Percentiles rank a stretch among this genome's conserved stretches.
Conservation (phyloP, 2,329 filamentous ascomycete species). For the Phialophora expanda region DNA sequence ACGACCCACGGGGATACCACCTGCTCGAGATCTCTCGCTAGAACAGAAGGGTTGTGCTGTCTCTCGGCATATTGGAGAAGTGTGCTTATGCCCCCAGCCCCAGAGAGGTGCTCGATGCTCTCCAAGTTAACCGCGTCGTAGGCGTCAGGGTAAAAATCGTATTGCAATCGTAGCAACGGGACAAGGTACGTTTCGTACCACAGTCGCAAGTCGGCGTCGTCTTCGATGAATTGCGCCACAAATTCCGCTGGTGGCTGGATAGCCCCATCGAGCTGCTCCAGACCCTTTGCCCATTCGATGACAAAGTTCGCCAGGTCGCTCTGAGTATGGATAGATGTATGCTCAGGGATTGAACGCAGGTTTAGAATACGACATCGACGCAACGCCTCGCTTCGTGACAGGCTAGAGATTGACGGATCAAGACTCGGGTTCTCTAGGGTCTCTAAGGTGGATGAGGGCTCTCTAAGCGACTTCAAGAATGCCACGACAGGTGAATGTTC, state of each 20-base stretch:
- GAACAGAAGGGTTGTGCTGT: slow-evolving; percentile 41
- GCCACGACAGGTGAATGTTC: slow-evolving; percentile 37
- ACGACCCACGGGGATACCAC: slow-evolving; percentile 69
- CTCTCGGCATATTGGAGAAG: slow-evolving; percentile 55
- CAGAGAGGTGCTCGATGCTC: slow-evolving; percentile 59
- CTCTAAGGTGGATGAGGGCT: slow-evolving; percentile 24
- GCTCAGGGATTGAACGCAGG: slow-evolving; percentile 23
- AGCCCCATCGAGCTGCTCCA: slow-evolving; percentile 64
- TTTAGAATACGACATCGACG: slow-evolving; percentile 25
- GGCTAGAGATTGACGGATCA: slow-evolving; percentile 47
- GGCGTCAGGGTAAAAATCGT: slow-evolving; percentile 65
- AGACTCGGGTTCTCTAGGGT: slow-evolving; percentile 40
- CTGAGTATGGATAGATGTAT: slow-evolving; percentile 23
- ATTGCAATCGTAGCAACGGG: slow-evolving; percentile 64
- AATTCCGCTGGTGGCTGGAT: slow-evolving; percentile 62
- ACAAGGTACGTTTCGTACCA: slow-evolving; percentile 67
- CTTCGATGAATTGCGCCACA: slow-evolving; percentile 62
- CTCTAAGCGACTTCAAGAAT: slow-evolving; percentile 45
- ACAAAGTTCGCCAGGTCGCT: slow-evolving; percentile 57
- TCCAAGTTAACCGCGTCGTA: slow-evolving; percentile 54
- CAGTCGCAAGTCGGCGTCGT: slow-evolving; percentile 58
- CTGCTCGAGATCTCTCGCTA: slow-evolving; percentile 62
- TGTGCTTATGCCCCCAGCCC: slow-evolving; percentile 58
- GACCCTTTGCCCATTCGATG: slow-evolving; percentile 64
- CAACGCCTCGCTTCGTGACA: slow-evolving; percentile 26